These are phyloP conservation scores for Phyllosticta paracitricarpa DNA, from an alignment of 2,329 filamentous ascomycete species.

Conservation along the genomic window DNA sequence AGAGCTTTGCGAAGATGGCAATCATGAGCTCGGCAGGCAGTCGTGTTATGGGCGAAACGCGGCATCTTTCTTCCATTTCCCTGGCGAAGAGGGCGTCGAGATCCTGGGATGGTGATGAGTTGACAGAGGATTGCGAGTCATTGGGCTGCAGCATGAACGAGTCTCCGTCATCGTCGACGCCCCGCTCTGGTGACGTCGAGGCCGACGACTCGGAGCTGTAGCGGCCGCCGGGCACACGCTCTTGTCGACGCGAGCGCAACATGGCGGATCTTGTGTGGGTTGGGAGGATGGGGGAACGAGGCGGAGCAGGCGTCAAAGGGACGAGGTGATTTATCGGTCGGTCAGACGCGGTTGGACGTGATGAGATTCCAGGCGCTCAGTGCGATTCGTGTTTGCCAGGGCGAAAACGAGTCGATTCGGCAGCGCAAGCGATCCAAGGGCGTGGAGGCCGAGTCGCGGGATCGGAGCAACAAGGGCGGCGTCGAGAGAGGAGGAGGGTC, in stretches of 20 bases:
- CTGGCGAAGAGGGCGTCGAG: slow-evolving; percentile 52
- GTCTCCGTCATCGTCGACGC: slow-evolving; percentile 85
- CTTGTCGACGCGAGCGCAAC: slow-evolving; percentile 23
- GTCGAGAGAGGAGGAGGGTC: neutral
- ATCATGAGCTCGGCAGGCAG: slow-evolving; percentile 94
- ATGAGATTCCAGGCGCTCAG: neutral
- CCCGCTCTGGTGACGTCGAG: slow-evolving; percentile 63
- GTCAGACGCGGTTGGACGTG: neutral
- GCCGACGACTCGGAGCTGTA: slow-evolving; percentile 47
- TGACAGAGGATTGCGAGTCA: slow-evolving; percentile 87
- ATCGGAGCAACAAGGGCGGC: neutral
- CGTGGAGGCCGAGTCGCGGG: neutral
- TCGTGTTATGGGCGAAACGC: slow-evolving; percentile 68
- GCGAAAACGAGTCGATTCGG: neutral
- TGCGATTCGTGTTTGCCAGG: neutral
- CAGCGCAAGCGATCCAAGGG: neutral
- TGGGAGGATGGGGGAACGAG: neutral
- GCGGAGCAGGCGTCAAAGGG: slow-evolving; percentile 3
- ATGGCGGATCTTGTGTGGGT: slow-evolving; percentile 13
- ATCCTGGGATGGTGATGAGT: slow-evolving; percentile 69
- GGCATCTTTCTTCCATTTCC: slow-evolving; percentile 52
- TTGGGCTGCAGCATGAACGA: slow-evolving; percentile 76
- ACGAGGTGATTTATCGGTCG: neutral
- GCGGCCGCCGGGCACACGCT: slow-evolving; percentile 22
- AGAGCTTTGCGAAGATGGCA: slow-evolving; percentile 78